Evolutionary conservation across 2,329 filamentous ascomycete species (phyloP).

Genomic region (Diaporthe amygdali): DNA sequence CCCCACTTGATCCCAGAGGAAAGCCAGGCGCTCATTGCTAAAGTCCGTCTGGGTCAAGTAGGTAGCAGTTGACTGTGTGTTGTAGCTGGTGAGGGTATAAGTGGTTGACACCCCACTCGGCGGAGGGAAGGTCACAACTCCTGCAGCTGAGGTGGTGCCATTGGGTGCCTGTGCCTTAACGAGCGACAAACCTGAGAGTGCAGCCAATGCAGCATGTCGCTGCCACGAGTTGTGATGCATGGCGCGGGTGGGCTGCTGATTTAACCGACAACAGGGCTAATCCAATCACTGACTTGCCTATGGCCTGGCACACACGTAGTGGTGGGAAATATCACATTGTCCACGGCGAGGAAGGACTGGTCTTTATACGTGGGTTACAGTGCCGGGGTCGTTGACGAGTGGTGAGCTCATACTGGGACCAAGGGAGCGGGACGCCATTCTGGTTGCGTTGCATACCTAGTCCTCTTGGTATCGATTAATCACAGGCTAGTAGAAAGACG

Average conservation of each 20-base stretch:
- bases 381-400: neutral
- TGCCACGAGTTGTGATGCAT: neutral
- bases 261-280: neutral
- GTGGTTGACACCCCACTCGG: neutral
- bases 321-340: neutral
- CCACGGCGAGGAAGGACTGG: neutral
- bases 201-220: neutral
- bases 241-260: neutral
- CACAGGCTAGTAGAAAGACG: neutral
- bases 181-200: neutral
- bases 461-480: neutral
- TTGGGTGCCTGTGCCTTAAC: neutral
- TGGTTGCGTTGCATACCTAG: neutral
- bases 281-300: neutral
- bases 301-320: neutral
- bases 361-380: constrained; percentile 2
- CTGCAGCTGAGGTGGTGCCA: neutral
- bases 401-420: neutral
- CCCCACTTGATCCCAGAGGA: constrained; percentile 16
- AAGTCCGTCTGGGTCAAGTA: constrained; percentile 14
- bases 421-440: neutral
- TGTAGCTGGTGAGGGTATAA: neutral
- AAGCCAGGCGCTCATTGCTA: constrained; percentile 8
- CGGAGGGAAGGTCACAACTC: neutral
- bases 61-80: neutral